Percentiles rank a stretch among this genome's conserved stretches.
phyloP scores from a whole-genome alignment of 1,139 yeast species.

The Candida buenavistaensis region DNA sequence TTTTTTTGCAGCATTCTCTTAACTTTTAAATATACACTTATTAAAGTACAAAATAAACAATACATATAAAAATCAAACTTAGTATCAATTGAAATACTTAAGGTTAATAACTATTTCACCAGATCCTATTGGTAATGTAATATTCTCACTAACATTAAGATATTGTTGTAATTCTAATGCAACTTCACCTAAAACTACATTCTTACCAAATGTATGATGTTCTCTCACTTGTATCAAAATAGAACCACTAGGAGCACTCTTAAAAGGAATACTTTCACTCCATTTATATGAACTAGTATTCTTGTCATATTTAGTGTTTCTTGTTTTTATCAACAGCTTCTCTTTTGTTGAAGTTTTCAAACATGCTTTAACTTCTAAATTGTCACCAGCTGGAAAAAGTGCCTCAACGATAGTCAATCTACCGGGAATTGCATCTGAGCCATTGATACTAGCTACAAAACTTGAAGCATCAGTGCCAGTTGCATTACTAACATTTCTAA shows the following conservation, averaged over 20 bases:
- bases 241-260: slow-evolving; percentile 59
- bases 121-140: slow-evolving; percentile 25
- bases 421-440: slow-evolving; percentile 51
- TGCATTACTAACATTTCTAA: slow-evolving; percentile 25
- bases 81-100: slow-evolving; percentile 20
- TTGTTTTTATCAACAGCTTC: slow-evolving; percentile 67
- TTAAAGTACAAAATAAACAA: no score
- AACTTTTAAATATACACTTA: no score
- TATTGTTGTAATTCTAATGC: slow-evolving; percentile 40
- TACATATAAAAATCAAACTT: background rate
- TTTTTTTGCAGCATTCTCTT: no score
- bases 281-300: slow-evolving; percentile 48
- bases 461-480: slow-evolving; percentile 27
- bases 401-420: slow-evolving; percentile 50
- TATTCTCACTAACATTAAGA: slow-evolving; percentile 31
- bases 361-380: slow-evolving; percentile 51
- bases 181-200: slow-evolving; percentile 61
- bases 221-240: slow-evolving; percentile 61
- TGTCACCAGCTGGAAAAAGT: slow-evolving; percentile 20
- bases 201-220: slow-evolving; percentile 75
- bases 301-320: slow-evolving; percentile 52
- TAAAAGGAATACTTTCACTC: slow-evolving; percentile 70
- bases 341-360: slow-evolving; percentile 52
- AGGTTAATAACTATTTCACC: slow-evolving; percentile 35
- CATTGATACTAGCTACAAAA: slow-evolving; percentile 39